Percentiles rank a stretch among this genome's conserved stretches.
These are phyloP conservation scores for Penicillium arizonense DNA, from an alignment of 495 filamentous ascomycete species.

Conservation along the genomic window DNA sequence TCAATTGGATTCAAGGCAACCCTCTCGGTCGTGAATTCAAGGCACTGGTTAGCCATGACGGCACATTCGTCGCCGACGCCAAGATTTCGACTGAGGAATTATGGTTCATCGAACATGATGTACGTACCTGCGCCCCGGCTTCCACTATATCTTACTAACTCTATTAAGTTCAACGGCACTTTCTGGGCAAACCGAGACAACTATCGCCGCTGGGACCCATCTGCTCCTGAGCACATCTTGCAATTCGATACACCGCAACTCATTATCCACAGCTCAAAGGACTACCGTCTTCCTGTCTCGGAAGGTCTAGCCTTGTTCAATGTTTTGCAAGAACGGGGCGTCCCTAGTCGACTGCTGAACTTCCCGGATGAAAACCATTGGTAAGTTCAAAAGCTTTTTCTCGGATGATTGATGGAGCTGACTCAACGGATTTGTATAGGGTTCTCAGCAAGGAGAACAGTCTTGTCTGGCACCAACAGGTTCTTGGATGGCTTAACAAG, in stretches of 20 bases:
- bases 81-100: constrained; percentile 49
- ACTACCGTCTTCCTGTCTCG: constrained; percentile 42
- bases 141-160: constrained; percentile 16
- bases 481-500: constrained; percentile 49
- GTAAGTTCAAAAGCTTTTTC: constrained; percentile 15
- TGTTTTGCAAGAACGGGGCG: constrained; percentile 43
- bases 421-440: constrained; percentile 13
- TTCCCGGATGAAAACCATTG: constrained; percentile 56
- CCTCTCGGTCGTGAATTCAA: constrained; percentile 52
- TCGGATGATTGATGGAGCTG: background rate
- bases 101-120: constrained; percentile 42
- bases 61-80: constrained; percentile 42
- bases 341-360: constrained; percentile 58
- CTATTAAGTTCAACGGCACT: constrained; percentile 39
- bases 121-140: constrained; percentile 2
- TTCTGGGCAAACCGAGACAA: constrained; percentile 41
- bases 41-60: constrained; percentile 49
- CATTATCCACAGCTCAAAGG: constrained; percentile 44
- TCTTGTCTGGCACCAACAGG: constrained; percentile 48
- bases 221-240: constrained; percentile 31
- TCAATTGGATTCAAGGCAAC: constrained; percentile 58
- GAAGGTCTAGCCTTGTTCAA: constrained; percentile 49
- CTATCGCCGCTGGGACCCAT: constrained; percentile 46
- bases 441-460: constrained; percentile 42
- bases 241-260: constrained; percentile 45